Evolutionary conservation across 2,329 filamentous ascomycete species (phyloP), one percentile per base, ranked within the genome.

Genomic region (Diaporthe amygdali): DNA sequence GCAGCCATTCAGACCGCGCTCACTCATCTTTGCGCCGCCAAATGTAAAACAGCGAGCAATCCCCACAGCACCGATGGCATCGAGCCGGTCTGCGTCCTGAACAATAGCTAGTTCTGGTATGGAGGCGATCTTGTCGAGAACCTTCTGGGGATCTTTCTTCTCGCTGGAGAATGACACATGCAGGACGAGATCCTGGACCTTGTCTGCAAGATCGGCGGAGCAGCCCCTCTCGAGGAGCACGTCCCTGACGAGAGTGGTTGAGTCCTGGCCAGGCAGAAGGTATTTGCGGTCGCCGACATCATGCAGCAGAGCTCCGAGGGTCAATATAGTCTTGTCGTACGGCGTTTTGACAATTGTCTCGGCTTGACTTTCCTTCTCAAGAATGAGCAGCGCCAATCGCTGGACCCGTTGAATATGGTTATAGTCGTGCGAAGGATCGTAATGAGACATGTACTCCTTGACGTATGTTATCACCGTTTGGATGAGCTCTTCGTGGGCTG

Each of bases 231-330:
- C 84, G 20, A 85, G 73, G 2, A 95, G 86, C 8, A 91, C 79
- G 44, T 85, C 80, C 15, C 83, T 81, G 47, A 93, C 85, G 71
- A 90, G 82, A 20, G 87, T 89, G 3, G 88, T 84, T 4, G 84
- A 78, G 77, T 92, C 87, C 74, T 91, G 85, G 69, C 86, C 87
- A 1, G 87, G 83, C 68, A 84, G 77, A 14, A 91, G 81, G 80
- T 97, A 97, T 82, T 97, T 97, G 80, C 88, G 91, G 83, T 97
- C 95, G 72, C 93, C 94, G 22, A 97, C 91, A 76, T 97, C 95
- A 82, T 97, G 95, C n/a, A 96, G 87, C 5, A 95, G 86, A 2
- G 93, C 93, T 1, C 90, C 85, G 27, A 97, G 90, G 30, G 89
- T 89, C 74, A 96, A 85, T 32, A 91, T 81, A 10, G 85, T 83